phyloP scores from a whole-genome alignment of 2,329 filamentous ascomycete genomes.

The Ceratocystis alfenasii region DNA sequence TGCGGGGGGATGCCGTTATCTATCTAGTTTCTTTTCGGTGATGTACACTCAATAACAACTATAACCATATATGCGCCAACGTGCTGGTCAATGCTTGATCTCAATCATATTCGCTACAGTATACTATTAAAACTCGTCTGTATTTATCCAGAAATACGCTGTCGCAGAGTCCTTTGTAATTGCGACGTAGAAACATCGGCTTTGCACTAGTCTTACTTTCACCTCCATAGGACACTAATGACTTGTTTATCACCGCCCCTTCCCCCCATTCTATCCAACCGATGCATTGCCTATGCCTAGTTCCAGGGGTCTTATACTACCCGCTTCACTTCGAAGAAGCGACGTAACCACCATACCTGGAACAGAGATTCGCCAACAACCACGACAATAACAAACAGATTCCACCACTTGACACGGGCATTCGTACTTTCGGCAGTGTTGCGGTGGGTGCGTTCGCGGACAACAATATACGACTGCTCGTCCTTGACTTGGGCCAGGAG shows the following conservation, averaged over 20 bases:
- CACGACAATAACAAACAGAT: slow-evolving; percentile 84
- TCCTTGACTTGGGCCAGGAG: slow-evolving; percentile 88
- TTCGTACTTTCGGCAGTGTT: slow-evolving; percentile 99
- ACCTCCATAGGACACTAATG: not conserved
- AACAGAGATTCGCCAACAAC: slow-evolving; percentile 87
- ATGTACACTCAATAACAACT: not conserved
- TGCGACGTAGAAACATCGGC: not conserved
- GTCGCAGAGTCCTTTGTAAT: not conserved
- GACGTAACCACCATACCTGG: slow-evolving; percentile 98
- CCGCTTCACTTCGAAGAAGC: slow-evolving; percentile 72
- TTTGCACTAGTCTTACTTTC: not conserved
- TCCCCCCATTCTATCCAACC: not conserved
- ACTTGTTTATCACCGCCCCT: not conserved
- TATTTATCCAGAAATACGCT: slow-evolving; percentile 16
- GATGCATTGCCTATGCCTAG: not conserved
- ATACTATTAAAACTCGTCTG: not conserved
- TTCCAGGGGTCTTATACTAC: slow-evolving; percentile 13
- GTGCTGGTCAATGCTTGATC: not conserved
- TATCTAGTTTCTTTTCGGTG: not conserved
- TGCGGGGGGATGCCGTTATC: not conserved
- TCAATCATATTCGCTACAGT: not conserved
- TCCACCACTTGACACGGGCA: slow-evolving; percentile 98
- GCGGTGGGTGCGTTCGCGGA: slow-evolving; percentile 88
- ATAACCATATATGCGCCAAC: not conserved
- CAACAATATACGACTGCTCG: slow-evolving; percentile 92